phyloP scores from a whole-genome alignment of 1,284 basidiomycete genomes.

The Ganoderma sinense region DNA sequence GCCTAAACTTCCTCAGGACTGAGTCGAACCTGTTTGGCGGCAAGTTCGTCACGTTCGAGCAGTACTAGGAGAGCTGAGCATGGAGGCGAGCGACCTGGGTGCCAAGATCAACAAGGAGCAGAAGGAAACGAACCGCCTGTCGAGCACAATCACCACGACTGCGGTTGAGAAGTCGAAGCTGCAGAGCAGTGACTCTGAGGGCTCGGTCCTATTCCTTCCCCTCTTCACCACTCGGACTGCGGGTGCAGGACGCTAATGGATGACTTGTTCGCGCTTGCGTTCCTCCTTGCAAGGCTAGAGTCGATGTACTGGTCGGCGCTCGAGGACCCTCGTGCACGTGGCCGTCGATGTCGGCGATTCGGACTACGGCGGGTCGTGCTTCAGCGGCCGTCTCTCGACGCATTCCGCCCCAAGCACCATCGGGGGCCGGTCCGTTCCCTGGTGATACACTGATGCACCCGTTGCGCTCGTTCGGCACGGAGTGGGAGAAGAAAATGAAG shows the following conservation, averaged over 20 bases:
- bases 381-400: slow-evolving; percentile 50
- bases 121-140: slow-evolving; percentile 83
- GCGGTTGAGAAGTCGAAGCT: slow-evolving; percentile 79
- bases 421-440: slow-evolving; percentile 50
- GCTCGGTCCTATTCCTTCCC: slow-evolving; percentile 10
- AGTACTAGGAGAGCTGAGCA: slow-evolving; percentile 90
- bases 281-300: slow-evolving; percentile 48
- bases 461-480: slow-evolving; percentile 74
- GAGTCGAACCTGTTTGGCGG: slow-evolving; percentile 90
- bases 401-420: slow-evolving; percentile 52
- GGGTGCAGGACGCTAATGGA: slow-evolving; percentile 9
- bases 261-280: slow-evolving; percentile 16
- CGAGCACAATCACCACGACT: slow-evolving; percentile 78
- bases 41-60: slow-evolving; percentile 91
- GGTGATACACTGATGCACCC: slow-evolving; percentile 55
- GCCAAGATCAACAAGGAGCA: slow-evolving; percentile 90
- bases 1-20: slow-evolving; percentile 91
- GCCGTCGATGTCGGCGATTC: slow-evolving; percentile 71
- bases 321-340: slow-evolving; percentile 80
- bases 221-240: slow-evolving; percentile 7
- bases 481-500: slow-evolving; percentile 52
- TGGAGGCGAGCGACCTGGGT: slow-evolving; percentile 82
- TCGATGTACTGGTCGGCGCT: slow-evolving; percentile 73
- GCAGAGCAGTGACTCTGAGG: slow-evolving; percentile 76
- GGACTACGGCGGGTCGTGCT: slow-evolving; percentile 65